These are phyloP conservation scores for Hibiscus mutabilis DNA, from an alignment of 345 rosid species.

Conservation along the genomic window DNA sequence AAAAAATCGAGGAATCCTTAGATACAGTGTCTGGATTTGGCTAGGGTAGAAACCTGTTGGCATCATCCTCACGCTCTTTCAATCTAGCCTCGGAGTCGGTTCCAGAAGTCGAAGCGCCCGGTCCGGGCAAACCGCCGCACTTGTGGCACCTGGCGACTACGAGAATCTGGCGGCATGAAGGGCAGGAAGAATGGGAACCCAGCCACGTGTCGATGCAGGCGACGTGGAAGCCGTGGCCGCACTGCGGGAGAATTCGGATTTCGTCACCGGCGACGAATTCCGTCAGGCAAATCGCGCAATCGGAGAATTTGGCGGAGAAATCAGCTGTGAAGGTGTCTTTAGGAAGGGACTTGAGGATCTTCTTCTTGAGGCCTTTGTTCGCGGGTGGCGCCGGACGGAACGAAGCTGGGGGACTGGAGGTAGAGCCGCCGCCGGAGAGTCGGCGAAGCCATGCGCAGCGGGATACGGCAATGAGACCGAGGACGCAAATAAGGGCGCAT, in stretches of 20 bases:
- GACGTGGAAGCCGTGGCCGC: constrained; percentile 86
- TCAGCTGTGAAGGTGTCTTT: constrained; percentile 49
- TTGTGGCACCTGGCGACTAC: constrained; percentile 57
- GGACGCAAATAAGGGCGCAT: constrained; percentile 75
- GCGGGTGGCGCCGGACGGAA: constrained; percentile 38
- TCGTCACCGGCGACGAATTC: constrained; percentile 75
- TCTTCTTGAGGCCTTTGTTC: constrained; percentile 77
- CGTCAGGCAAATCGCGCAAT: constrained; percentile 73
- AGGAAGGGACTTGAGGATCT: constrained; percentile 71
- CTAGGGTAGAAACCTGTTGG: constrained; percentile 41
- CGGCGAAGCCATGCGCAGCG: constrained; percentile 95
- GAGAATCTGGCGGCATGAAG: constrained; percentile 78
- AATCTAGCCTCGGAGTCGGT: constrained; percentile 30
- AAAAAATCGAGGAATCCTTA: neutral
- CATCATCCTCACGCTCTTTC: constrained; percentile 45
- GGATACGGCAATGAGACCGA: constrained; percentile 79
- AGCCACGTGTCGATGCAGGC: constrained; percentile 90
- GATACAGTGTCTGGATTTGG: neutral
- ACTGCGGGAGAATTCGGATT: constrained; percentile 76
- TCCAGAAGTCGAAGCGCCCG: constrained; percentile 26
- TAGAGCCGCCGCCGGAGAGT: constrained; percentile 29
- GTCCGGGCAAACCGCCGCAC: constrained; percentile 59
- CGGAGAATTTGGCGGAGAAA: constrained; percentile 36
- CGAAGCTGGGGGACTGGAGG: constrained; percentile 4
- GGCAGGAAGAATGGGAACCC: constrained; percentile 89